Evolutionary conservation across 768 basidiomycete species (phyloP).

Genomic region (Asterophora parasitica): DNA sequence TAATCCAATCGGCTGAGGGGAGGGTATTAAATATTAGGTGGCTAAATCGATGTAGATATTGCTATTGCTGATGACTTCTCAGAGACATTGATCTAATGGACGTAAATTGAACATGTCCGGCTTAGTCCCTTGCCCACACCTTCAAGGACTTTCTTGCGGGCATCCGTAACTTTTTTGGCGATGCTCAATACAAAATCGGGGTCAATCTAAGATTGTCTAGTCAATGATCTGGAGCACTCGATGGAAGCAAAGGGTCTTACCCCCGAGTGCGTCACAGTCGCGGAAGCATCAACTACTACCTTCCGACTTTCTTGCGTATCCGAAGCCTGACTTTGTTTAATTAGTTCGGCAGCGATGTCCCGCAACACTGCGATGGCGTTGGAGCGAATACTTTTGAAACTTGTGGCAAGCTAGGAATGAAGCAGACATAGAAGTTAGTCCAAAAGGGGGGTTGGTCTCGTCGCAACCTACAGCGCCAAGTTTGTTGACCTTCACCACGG

Average conservation of each 20-base stretch:
- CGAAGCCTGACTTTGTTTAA: slow-evolving; percentile 47
- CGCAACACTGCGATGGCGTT: slow-evolving; percentile 48
- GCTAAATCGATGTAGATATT: not conserved
- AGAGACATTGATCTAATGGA: slow-evolving; percentile 5
- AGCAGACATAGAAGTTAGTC: slow-evolving; percentile 6
- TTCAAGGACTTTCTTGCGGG: slow-evolving; percentile 67
- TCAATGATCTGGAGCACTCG: slow-evolving; percentile 5
- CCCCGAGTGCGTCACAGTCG: slow-evolving; percentile 29
- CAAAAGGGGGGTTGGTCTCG: not conserved
- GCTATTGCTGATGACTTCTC: too few relatives aligned
- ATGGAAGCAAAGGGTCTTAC: slow-evolving; percentile 20
- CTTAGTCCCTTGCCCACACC: slow-evolving; percentile 66
- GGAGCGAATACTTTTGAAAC: slow-evolving; percentile 57
- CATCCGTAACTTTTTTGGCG: slow-evolving; percentile 62
- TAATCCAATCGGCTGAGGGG: not conserved
- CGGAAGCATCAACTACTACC: slow-evolving; percentile 47
- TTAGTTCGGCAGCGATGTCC: slow-evolving; percentile 51
- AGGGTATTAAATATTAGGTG: not conserved
- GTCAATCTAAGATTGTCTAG: slow-evolving; percentile 41
- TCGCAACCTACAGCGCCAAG: slow-evolving; percentile 54
- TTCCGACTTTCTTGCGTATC: slow-evolving; percentile 50
- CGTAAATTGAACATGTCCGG: slow-evolving; percentile 19
- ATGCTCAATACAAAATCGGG: slow-evolving; percentile 58
- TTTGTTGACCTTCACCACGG: slow-evolving; percentile 69
- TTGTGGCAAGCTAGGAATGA: slow-evolving; percentile 57